Evolutionary conservation across 768 basidiomycete species (phyloP), one percentile per base, ranked within the genome.

Genomic region (Dentipellis sp.): DNA sequence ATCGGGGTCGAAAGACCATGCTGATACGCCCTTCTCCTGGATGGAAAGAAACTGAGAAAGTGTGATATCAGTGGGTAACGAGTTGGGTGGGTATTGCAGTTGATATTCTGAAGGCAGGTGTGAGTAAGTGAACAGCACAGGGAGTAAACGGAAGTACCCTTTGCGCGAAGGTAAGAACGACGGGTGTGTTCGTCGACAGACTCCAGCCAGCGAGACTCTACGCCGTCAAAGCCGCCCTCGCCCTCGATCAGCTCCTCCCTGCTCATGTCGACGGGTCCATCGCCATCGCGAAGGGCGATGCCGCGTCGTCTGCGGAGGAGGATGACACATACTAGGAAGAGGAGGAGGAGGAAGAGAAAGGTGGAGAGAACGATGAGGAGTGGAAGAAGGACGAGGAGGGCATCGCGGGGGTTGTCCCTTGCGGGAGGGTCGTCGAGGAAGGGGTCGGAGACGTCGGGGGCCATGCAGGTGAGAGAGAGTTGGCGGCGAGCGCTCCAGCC

Each of bases 1-100:
- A 69, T 98, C 97, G 37, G 97, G 97, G 69, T 99, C 97, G 67
- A 99, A 99, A 39, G 85, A 94, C 97, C 97, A 99, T 16, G 97
- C 97, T 23, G 94, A 95, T 47, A 99, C 95, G 62, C 97, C 97
- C 67, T 99, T 99, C 73, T 99, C 97, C 68, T 99, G 97, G 56
- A 99, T 99, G 23, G 94, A 94, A 19, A 99, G 84, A 72, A 98
- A 98, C 66, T 99, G 97, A 9, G 95, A 95, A 53, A 99, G 77
- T 1, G 95, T 99, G 71, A 99, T 98, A 69, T 99, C 97, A 52
- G 95, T 94, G 21, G 94, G 91, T 46, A 88, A 77, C n/a, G 97
- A 98, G 67, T 95, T 93, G 35, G 97, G 94, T 4, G 90, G 91
- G 70, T 94, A 94, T 68, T 90, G 86, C 22, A 84, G 59, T 66